Evolutionary conservation across 164 flowering plant genomes (phyloP), one percentile per base, ranked within the genome.

Genomic region (Platanus orientalis): DNA sequence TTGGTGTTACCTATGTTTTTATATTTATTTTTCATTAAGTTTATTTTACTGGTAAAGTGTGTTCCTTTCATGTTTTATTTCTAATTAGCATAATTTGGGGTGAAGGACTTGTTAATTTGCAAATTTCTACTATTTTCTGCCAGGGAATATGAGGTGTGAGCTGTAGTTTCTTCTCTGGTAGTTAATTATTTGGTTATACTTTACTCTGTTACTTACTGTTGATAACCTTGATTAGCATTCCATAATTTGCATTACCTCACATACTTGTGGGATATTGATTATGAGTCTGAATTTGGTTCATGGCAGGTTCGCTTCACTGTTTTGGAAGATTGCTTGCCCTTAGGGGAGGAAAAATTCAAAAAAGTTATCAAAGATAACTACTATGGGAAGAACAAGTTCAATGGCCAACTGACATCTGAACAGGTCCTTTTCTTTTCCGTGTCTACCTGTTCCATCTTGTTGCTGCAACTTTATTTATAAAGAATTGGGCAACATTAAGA

Each of bases 261-360:
- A 49, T 49, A 49, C 24, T 49, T 50, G n/a, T 47, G 21, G 24
- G 29, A 17, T 48, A 36, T 10, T 36, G 12, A 36, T 36, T 36
- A 7, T 7, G 12, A 36, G 42, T 45, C n/a, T 45, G 45, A 40
- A 44, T 45, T 26, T 39, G 57, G 25, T 65, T 57, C 42, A 20
- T 45, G 30, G 52, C 76, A 84, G 89, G 89, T 84, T 27, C 79
- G 83, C 0, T 84, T 80, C 70, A 54, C 66, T 39, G 66, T 80
- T 48, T 19, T 74, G 42, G 72, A 76, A 17, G 85, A 82, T 66
- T 82, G 86, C 74, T 50, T 68, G 60, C 89, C 89, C 9, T 68
- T 84, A 67, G 69, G 79, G 2, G 83, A 79, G 75, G 86, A 79
- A 56, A 74, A 75, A 70, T 82, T 84, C 67, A 84, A 64, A 69